These are phyloP conservation scores for Ascochyta viciae-villosae DNA, from an alignment of 2,329 filamentous ascomycete species.

Conservation along the genomic window DNA sequence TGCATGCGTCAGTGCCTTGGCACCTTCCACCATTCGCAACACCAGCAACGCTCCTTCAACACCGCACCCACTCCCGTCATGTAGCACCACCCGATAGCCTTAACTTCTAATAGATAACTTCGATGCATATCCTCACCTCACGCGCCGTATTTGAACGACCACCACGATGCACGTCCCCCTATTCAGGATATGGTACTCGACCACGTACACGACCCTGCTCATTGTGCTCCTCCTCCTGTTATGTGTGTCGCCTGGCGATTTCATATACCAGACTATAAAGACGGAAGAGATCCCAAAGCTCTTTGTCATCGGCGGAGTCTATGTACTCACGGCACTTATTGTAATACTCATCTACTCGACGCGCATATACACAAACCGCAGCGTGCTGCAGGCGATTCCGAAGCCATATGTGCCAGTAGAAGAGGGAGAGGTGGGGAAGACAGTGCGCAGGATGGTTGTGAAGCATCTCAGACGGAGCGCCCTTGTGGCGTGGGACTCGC, in stretches of 20 bases:
- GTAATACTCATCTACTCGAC: constrained; percentile 79
- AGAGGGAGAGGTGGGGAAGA: constrained; percentile 78
- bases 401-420: constrained; percentile 87
- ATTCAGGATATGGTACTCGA: constrained; percentile 82
- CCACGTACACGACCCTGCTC: constrained; percentile 78
- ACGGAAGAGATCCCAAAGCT: constrained; percentile 77
- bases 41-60: constrained; percentile 21
- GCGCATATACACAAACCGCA: constrained; percentile 86
- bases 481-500: constrained; percentile 78
- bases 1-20: constrained; percentile 32
- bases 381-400: constrained; percentile 80
- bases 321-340: constrained; percentile 74
- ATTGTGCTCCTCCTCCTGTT: constrained; percentile 76
- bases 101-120: constrained; percentile 36
- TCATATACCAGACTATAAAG: constrained; percentile 75
- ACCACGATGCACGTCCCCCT: constrained; percentile 59
- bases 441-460: constrained; percentile 77
- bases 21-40: constrained; percentile 19
- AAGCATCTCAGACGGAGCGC: constrained; percentile 78
- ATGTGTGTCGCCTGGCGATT: constrained; percentile 79
- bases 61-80: constrained; percentile 22
- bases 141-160: constrained; percentile 7
- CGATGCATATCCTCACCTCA: constrained; percentile 28
- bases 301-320: constrained; percentile 79
- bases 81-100: constrained; percentile 25